A percentile compares a stretch with the other conserved stretches of the same genome.
Conservation (phyloP, 176 grass and related monocot species). For the Eragrostis nindensis region DNA sequence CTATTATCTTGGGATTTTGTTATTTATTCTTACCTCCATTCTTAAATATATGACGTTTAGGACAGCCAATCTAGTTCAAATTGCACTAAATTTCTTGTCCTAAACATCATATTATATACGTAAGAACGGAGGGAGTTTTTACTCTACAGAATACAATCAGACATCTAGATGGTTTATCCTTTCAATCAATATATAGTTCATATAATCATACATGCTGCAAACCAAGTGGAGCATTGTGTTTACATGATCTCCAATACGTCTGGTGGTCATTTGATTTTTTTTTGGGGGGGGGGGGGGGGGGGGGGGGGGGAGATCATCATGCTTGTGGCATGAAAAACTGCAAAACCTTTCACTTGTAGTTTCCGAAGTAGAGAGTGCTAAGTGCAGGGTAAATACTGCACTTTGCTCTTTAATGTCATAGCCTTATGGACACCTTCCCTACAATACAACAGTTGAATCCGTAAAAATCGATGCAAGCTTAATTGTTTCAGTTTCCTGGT, state of each 20-base stretch:
- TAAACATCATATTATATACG: no score
- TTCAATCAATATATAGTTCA: neutral
- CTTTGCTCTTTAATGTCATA: neutral
- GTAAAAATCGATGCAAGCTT: conserved; percentile 13
- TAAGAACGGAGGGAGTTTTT: neutral
- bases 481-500: neutral
- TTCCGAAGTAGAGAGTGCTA: neutral
- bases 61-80: no score
- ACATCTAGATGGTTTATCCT: neutral
- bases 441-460: neutral
- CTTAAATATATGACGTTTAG: no score
- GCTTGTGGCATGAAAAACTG: neutral
- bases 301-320: no score
- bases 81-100: no score
- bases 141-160: neutral
- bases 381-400: conserved; percentile 12
- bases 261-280: neutral
- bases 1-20: neutral
- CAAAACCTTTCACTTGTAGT: conserved; percentile 10
- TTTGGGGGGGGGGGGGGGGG: no score
- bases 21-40: neutral
- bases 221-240: neutral
- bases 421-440: neutral
- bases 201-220: neutral
- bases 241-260: neutral